These are phyloP conservation scores for Clavispora fructus DNA, from an alignment of 805 yeast species.

Conservation along the genomic window DNA sequence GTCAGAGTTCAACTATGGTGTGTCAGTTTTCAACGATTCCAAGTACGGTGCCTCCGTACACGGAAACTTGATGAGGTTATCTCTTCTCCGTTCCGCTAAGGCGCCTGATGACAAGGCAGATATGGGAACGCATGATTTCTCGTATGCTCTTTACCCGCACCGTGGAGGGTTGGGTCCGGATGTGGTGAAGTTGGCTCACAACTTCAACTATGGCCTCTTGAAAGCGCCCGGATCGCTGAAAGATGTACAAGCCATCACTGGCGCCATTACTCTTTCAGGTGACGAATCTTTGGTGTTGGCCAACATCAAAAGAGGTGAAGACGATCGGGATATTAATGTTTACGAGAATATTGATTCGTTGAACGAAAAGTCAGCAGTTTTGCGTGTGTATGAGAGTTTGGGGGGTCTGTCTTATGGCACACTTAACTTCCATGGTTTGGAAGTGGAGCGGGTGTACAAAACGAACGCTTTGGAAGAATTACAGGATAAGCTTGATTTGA, in stretches of 20 bases:
- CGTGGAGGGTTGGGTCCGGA: slow-evolving; percentile 55
- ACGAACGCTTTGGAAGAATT: slow-evolving; percentile 59
- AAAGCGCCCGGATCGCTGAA: slow-evolving; percentile 11
- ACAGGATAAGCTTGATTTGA: slow-evolving; percentile 33
- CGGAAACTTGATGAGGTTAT: slow-evolving; percentile 86
- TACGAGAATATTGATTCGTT: slow-evolving; percentile 37
- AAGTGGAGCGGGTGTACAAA: slow-evolving; percentile 44
- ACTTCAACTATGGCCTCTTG: slow-evolving; percentile 59
- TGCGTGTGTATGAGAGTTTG: slow-evolving; percentile 79
- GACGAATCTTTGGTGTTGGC: slow-evolving; percentile 62
- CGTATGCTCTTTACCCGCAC: slow-evolving; percentile 84
- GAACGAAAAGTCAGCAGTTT: slow-evolving; percentile 44
- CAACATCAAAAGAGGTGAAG: slow-evolving; percentile 82
- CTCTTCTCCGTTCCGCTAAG: slow-evolving; percentile 84
- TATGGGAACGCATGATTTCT: slow-evolving; percentile 81
- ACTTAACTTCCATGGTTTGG: slow-evolving; percentile 39
- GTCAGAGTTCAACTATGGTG: slow-evolving; percentile 84
- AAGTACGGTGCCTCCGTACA: slow-evolving; percentile 92
- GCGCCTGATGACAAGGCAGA: slow-evolving; percentile 94
- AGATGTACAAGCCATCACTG: slow-evolving; percentile 6
- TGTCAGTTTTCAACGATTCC: slow-evolving; percentile 72
- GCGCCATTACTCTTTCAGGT: slow-evolving; percentile 34
- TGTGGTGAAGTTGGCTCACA: slow-evolving; percentile 70
- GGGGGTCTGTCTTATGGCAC: slow-evolving; percentile 69
- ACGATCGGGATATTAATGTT: slow-evolving; percentile 55